Evolutionary conservation across 1,139 yeast genomes (phyloP).

Genomic region (Nadsonia commutata): DNA sequence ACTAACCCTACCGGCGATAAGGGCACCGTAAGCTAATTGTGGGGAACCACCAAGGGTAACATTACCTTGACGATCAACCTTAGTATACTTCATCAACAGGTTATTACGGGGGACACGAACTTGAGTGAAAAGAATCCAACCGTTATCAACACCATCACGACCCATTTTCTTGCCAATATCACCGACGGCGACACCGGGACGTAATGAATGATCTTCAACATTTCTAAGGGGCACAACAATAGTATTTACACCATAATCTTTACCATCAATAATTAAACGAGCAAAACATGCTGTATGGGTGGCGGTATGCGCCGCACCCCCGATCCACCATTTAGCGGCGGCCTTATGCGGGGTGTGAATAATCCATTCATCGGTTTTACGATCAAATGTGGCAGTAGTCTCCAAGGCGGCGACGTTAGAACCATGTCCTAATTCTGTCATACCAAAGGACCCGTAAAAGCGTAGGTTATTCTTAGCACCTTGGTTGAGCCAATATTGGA

Average conservation of each 20-base stretch:
- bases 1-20: slow-evolving; percentile 75
- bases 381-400: slow-evolving; percentile 77
- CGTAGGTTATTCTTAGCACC: slow-evolving; percentile 53
- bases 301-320: slow-evolving; percentile 92
- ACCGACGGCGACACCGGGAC: slow-evolving; percentile 72
- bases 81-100: slow-evolving; percentile 70
- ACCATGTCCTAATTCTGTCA: slow-evolving; percentile 93
- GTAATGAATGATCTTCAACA: slow-evolving; percentile 43
- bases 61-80: slow-evolving; percentile 52
- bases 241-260: slow-evolving; percentile 82
- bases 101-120: slow-evolving; percentile 74
- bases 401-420: slow-evolving; percentile 86
- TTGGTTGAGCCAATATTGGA: slow-evolving; percentile 55
- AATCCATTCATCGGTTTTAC: slow-evolving; percentile 46
- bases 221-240: slow-evolving; percentile 84
- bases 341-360: slow-evolving; percentile 81
- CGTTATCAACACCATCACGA: slow-evolving; percentile 62
- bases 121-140: slow-evolving; percentile 80
- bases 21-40: slow-evolving; percentile 75
- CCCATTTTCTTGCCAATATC: slow-evolving; percentile 95
- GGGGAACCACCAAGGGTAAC: slow-evolving; percentile 64
- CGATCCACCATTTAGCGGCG: slow-evolving; percentile 98
- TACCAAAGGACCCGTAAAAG: slow-evolving; percentile 81
- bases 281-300: slow-evolving; percentile 76
- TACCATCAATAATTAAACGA: slow-evolving; percentile 61